These are phyloP conservation scores for Vitis hybrid DNA, from an alignment of 177 flowering plant species.

Conservation along the genomic window DNA sequence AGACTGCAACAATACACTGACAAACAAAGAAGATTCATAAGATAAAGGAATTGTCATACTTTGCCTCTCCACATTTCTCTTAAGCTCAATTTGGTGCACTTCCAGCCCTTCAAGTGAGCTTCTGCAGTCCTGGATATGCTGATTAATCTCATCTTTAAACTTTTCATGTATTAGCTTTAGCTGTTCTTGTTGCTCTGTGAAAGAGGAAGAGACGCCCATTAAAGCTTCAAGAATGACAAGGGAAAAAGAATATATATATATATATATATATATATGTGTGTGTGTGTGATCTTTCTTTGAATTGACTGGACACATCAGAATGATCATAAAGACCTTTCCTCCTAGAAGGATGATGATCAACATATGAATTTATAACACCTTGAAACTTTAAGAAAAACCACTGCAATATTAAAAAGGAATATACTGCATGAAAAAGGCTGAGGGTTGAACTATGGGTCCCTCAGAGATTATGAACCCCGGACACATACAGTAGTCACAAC, in stretches of 20 bases:
- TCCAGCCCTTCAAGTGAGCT: conserved; percentile 61
- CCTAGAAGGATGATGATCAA: not conserved
- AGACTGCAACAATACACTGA: conserved; percentile 1
- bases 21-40: conserved; percentile 1
- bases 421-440: not conserved
- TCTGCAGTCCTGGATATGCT: conserved; percentile 57
- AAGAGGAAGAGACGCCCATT: not conserved
- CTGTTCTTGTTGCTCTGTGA: conserved; percentile 68
- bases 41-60: conserved; percentile 50
- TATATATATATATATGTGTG: too few species aligned
- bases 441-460: not conserved
- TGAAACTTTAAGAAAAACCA: not conserved
- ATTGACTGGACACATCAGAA: not conserved
- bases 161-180: conserved; percentile 53
- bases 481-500: not conserved
- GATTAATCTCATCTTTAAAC: conserved; percentile 64
- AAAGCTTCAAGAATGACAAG: not conserved
- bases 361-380: not conserved
- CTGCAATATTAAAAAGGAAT: not conserved
- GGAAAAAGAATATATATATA: too few species aligned
- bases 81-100: conserved; percentile 52
- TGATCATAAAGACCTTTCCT: not conserved
- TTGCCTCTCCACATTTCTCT: conserved; percentile 56
- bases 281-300: too few species aligned
- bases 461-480: not conserved